These are phyloP conservation scores for Trichosporon faecale DNA, from an alignment of 1,284 basidiomycete genomes.

Conservation along the genomic window DNA sequence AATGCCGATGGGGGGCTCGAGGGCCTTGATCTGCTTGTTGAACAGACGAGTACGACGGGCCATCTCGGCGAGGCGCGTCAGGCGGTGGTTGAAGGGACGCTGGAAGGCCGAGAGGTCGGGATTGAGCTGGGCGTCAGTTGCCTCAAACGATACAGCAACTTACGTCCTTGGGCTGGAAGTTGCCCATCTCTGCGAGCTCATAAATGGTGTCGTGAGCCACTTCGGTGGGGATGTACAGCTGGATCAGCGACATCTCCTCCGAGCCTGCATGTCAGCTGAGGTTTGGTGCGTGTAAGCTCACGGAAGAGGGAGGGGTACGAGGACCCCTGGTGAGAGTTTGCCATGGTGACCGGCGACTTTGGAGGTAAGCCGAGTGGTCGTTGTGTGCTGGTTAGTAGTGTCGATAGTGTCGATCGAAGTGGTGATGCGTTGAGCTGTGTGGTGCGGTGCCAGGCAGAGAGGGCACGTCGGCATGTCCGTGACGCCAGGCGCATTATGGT, in stretches of 20 bases:
- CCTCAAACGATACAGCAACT: slow-evolving; percentile 34
- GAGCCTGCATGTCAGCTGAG: slow-evolving; percentile 64
- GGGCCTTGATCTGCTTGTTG: slow-evolving; percentile 76
- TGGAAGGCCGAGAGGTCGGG: slow-evolving; percentile 95
- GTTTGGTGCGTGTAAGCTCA: slow-evolving; percentile 42
- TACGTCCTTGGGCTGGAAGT: slow-evolving; percentile 98
- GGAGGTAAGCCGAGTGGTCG: not conserved
- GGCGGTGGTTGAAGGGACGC: slow-evolving; percentile 94
- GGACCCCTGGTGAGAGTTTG: slow-evolving; percentile 21
- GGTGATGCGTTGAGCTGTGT: not conserved
- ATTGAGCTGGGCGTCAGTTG: slow-evolving; percentile 65
- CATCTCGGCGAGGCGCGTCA: slow-evolving; percentile 93
- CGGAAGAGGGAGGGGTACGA: slow-evolving; percentile 77
- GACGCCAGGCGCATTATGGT: not conserved
- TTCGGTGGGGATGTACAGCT: slow-evolving; percentile 96
- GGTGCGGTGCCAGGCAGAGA: not conserved
- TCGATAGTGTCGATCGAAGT: not conserved
- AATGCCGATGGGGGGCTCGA: slow-evolving; percentile 66
- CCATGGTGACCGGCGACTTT: slow-evolving; percentile 23
- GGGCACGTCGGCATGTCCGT: slow-evolving; percentile 4
- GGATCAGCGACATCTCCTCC: slow-evolving; percentile 95
- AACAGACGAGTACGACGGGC: slow-evolving; percentile 91
- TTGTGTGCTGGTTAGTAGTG: not conserved
- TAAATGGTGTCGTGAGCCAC: slow-evolving; percentile 94
- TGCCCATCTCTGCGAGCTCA: slow-evolving; percentile 90